These are phyloP conservation scores for Colletotrichum lindemuthianum DNA, from an alignment of 2,329 filamentous ascomycete species.

Conservation along the genomic window DNA sequence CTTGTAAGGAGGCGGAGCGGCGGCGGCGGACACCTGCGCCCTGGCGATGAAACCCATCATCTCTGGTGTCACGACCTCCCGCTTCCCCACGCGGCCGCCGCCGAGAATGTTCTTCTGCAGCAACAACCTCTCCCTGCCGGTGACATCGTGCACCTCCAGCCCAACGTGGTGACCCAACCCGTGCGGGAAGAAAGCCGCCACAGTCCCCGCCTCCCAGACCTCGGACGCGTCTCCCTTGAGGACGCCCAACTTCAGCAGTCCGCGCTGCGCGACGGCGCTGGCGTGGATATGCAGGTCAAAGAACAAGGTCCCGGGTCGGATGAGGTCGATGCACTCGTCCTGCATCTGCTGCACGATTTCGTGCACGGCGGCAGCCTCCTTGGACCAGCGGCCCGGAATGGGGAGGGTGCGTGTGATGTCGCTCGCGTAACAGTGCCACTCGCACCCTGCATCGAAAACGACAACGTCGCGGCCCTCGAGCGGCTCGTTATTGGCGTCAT, in stretches of 20 bases:
- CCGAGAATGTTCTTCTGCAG: constrained; percentile 40
- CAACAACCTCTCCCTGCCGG: constrained; percentile 52
- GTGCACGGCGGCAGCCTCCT: constrained; percentile 79
- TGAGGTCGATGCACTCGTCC: constrained; percentile 72
- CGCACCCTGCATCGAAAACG: constrained; percentile 87
- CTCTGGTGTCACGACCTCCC: constrained; percentile 51
- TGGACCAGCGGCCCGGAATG: constrained; percentile 73
- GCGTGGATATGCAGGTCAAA: constrained; percentile 78
- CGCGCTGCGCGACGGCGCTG: constrained; percentile 75
- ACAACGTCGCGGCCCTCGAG: constrained; percentile 77
- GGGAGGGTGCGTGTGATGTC: constrained; percentile 93
- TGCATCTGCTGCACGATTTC: constrained; percentile 85
- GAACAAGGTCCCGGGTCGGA: constrained; percentile 77
- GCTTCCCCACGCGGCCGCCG: constrained; percentile 50
- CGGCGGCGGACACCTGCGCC: constrained; percentile 29
- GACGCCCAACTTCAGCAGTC: constrained; percentile 77
- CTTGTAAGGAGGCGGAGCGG: constrained; percentile 42
- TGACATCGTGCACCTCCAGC: constrained; percentile 71
- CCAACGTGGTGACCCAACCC: constrained; percentile 74
- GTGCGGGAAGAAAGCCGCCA: constrained; percentile 73
- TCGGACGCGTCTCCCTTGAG: constrained; percentile 70
- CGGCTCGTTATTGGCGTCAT: constrained; percentile 79
- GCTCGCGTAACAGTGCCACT: constrained; percentile 86
- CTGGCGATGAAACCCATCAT: constrained; percentile 44
- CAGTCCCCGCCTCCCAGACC: constrained; percentile 61